phyloP scores from a whole-genome alignment of 1,284 basidiomycete genomes.

The Moesziomyces sp. region DNA sequence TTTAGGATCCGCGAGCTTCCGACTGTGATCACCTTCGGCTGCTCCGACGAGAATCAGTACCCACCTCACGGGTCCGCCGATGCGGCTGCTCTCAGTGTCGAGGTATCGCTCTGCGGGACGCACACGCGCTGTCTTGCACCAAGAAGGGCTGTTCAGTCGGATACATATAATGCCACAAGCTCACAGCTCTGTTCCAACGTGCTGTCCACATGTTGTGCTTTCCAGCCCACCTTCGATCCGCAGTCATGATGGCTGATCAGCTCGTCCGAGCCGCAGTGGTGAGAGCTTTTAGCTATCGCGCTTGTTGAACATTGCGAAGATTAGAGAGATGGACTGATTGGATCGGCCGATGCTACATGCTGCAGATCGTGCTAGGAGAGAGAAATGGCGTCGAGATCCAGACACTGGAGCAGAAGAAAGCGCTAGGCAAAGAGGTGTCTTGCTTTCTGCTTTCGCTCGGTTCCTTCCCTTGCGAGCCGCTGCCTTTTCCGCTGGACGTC shows the following conservation, averaged over 20 bases:
- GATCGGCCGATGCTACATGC: not conserved
- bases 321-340: not conserved
- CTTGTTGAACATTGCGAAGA: not conserved
- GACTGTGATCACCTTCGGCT: too few relatives aligned
- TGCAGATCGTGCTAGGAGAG: slow-evolving; percentile 15
- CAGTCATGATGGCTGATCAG: slow-evolving; percentile 6
- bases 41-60: too few relatives aligned
- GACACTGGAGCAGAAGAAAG: not conserved
- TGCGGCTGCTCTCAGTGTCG: too few relatives aligned
- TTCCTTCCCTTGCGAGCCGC: slow-evolving; percentile 12
- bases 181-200: too few relatives aligned
- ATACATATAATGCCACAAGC: too few relatives aligned
- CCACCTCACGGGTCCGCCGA: too few relatives aligned
- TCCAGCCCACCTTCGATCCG: not conserved
- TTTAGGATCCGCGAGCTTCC: too few relatives aligned
- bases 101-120: too few relatives aligned
- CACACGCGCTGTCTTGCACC: too few relatives aligned
- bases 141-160: too few relatives aligned
- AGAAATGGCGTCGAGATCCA: too few relatives aligned
- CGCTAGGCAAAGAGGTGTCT: slow-evolving; percentile 9
- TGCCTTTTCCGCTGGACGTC: slow-evolving; percentile 7
- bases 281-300: not conserved
- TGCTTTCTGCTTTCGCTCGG: slow-evolving; percentile 20
- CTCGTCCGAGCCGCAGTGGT: slow-evolving; percentile 36
- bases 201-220: too few relatives aligned